A percentile compares a stretch with the other conserved stretches of the same genome.
Evolutionary conservation across 2,329 filamentous ascomycete genomes (phyloP).

Genomic region (Aaosphaeria arxii): DNA sequence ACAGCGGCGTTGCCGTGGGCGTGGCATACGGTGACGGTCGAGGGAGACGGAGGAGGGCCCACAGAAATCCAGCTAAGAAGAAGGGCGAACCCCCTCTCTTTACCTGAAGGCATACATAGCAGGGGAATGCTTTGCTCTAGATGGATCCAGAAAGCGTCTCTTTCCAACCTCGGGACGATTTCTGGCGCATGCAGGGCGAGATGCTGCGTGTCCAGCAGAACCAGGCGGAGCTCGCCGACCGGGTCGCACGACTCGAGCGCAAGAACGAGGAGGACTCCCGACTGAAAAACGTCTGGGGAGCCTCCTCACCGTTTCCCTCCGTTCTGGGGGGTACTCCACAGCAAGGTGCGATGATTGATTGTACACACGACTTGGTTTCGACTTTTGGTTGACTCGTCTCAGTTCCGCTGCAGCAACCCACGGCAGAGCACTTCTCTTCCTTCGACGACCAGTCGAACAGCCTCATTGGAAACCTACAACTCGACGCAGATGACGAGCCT

Average conservation of each 20-base stretch:
- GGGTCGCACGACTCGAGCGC: conserved; percentile 59
- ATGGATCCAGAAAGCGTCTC: conserved; percentile 64
- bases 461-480: conserved; percentile 74
- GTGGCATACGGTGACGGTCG: conserved; percentile 10
- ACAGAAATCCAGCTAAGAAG: background rate
- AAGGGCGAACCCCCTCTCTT: conserved; percentile 13
- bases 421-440: conserved; percentile 82
- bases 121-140: conserved; percentile 29
- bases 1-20: conserved; percentile 15
- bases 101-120: conserved; percentile 7
- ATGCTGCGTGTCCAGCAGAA: conserved; percentile 59
- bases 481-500: conserved; percentile 84
- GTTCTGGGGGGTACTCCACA: conserved; percentile 79
- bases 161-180: conserved; percentile 62
- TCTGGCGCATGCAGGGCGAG: conserved; percentile 63
- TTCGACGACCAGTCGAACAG: conserved; percentile 85
- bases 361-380: background rate
- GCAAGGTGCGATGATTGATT: conserved; percentile 60
- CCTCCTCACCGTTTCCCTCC: conserved; percentile 82
- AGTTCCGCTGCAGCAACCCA: conserved; percentile 77
- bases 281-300: conserved; percentile 83
- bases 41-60: conserved; percentile 14
- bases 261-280: conserved; percentile 61
- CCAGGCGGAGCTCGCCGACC: conserved; percentile 60
- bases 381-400: conserved; percentile 13